These are phyloP conservation scores for Avena insularis DNA, from an alignment of 176 grass and related monocot species.

Conservation along the genomic window DNA sequence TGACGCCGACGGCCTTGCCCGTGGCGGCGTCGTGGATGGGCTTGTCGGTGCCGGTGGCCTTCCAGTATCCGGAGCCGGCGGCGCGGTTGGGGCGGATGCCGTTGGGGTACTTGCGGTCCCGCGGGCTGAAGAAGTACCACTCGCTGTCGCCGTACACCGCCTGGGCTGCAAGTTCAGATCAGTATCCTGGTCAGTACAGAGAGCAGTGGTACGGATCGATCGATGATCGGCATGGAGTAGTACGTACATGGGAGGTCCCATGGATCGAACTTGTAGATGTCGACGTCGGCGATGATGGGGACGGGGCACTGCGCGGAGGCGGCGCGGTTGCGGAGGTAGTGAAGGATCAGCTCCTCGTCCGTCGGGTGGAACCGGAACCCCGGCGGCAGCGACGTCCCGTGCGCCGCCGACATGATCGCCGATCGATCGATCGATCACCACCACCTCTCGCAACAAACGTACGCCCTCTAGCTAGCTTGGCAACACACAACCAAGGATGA, in stretches of 20 bases:
- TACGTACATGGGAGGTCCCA: conserved; percentile 81
- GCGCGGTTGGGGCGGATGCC: conserved; percentile 87
- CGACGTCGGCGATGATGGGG: conserved; percentile 88
- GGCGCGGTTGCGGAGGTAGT: conserved; percentile 85
- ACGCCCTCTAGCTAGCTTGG: too few species aligned
- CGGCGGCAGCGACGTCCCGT: conserved; percentile 63
- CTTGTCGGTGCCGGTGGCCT: conserved; percentile 97
- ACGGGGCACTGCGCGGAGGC: conserved; percentile 63
- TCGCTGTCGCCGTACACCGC: conserved; percentile 75
- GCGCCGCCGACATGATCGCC: conserved; percentile 32
- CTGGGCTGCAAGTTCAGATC: conserved; percentile 41
- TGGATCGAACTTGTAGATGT: conserved; percentile 97
- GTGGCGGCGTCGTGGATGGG: conserved; percentile 62
- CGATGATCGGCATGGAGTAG: too few species aligned
- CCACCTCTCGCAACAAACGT: too few species aligned
- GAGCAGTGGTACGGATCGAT: too few species aligned
- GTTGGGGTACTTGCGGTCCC: conserved; percentile 95
- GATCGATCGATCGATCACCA: neutral
- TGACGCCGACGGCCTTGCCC: conserved; percentile 70
- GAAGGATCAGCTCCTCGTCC: conserved; percentile 92
- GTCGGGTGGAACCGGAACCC: conserved; percentile 99
- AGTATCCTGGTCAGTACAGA: too few species aligned
- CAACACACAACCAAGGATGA: neutral
- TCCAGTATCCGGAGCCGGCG: conserved; percentile 92
- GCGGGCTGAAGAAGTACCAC: conserved; percentile 97